Percentiles rank a stretch among this genome's conserved stretches.
Conservation (phyloP, 768 basidiomycete species). For the Neoboletus brunneissimus region DNA sequence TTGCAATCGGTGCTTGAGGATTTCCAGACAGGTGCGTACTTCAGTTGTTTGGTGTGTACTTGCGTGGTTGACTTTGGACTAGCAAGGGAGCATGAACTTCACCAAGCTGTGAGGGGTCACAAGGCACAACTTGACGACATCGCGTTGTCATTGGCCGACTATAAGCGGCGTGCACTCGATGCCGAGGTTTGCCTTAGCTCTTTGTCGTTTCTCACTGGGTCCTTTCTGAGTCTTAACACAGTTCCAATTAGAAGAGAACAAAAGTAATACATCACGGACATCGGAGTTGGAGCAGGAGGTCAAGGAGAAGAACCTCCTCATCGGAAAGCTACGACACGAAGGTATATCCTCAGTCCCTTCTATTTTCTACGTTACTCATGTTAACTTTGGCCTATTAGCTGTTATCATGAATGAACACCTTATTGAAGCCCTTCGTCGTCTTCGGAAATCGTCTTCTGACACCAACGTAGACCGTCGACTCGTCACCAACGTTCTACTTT, state of each 20-base stretch:
- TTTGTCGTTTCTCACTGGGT: neutral
- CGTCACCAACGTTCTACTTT: conserved; percentile 90
- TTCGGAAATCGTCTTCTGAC: conserved; percentile 77
- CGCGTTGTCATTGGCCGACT: conserved; percentile 83
- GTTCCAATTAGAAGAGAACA: conserved; percentile 74
- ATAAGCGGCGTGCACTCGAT: conserved; percentile 79
- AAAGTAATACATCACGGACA: conserved; percentile 61
- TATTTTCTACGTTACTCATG: conserved; percentile 2
- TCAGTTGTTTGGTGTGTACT: neutral
- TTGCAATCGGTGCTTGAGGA: conserved; percentile 92
- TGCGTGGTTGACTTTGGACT: conserved; percentile 1
- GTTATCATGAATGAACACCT: conserved; percentile 98
- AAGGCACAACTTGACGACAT: conserved; percentile 67
- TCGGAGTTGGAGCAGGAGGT: conserved; percentile 83
- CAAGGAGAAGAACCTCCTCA: conserved; percentile 92
- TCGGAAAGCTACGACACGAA: conserved; percentile 95
- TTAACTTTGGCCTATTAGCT: conserved; percentile 44
- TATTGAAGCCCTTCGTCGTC: conserved; percentile 93
- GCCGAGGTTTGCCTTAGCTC: conserved; percentile 65
- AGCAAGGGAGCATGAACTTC: conserved; percentile 93
- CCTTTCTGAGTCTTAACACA: conserved; percentile 30
- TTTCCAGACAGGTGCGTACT: conserved; percentile 77
- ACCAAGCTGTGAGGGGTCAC: conserved; percentile 78
- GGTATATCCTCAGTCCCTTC: conserved; percentile 44
- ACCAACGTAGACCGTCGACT: conserved; percentile 92